Percentiles rank a stretch among this genome's conserved stretches.
These are phyloP conservation scores for Colletotrichum horii DNA, from an alignment of 2,329 filamentous ascomycete species.

Conservation along the genomic window DNA sequence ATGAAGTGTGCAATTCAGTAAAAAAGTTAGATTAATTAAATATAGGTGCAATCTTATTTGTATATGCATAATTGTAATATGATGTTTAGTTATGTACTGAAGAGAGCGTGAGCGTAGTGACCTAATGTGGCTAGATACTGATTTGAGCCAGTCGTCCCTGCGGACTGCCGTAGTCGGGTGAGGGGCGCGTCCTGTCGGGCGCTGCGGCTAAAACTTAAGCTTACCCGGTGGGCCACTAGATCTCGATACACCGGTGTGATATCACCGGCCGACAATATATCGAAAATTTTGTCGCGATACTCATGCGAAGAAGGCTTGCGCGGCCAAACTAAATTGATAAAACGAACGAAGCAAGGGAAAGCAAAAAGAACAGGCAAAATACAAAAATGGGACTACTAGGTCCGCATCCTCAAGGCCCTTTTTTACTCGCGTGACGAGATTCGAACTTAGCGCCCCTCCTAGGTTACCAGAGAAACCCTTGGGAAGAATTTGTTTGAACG, in stretches of 20 bases:
- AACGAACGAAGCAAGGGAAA: neutral
- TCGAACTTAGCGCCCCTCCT: neutral
- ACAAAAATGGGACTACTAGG: neutral
- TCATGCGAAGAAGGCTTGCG: fast-evolving
- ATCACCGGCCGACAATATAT: neutral
- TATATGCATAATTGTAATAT: too few relatives aligned
- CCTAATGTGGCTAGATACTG: too few relatives aligned
- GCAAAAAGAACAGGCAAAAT: neutral
- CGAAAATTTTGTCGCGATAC: neutral
- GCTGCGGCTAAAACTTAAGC: conserved; percentile 18
- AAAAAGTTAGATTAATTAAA: too few relatives aligned
- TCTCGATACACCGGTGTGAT: neutral
- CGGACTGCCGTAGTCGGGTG: too few relatives aligned
- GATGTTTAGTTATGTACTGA: too few relatives aligned
- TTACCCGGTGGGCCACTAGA: conserved; percentile 13
- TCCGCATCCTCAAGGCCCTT: neutral
- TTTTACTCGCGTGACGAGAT: neutral
- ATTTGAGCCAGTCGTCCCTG: too few relatives aligned
- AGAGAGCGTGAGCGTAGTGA: too few relatives aligned
- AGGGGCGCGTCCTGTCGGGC: neutral
- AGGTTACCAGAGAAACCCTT: neutral
- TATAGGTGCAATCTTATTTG: too few relatives aligned
- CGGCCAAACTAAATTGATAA: neutral
- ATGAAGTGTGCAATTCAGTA: too few relatives aligned
- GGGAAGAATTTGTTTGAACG: neutral